Evolutionary conservation across 352 stramenopile species (phyloP).

Genomic region (Phytophthora pinifolia): DNA sequence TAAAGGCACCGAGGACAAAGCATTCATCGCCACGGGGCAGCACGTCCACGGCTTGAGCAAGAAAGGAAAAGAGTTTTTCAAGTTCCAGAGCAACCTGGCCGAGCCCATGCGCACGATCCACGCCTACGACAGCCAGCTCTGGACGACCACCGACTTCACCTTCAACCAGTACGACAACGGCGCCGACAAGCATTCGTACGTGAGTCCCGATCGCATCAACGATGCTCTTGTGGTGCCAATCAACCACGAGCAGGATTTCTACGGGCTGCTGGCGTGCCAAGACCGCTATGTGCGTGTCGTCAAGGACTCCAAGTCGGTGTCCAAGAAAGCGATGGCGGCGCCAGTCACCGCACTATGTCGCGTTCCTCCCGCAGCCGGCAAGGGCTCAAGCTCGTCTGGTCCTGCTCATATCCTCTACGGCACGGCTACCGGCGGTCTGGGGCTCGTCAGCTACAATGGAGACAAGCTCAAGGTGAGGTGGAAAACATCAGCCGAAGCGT

Average conservation of each 20-base stretch:
- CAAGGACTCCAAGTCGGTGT: constrained; percentile 51
- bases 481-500: constrained; percentile 46
- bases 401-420: constrained; percentile 63
- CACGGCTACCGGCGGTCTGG: constrained; percentile 56
- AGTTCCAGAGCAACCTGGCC: constrained; percentile 84
- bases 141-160: constrained; percentile 74
- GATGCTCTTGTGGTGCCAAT: constrained; percentile 64
- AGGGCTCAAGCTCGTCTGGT: constrained; percentile 18
- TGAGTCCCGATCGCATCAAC: constrained; percentile 80
- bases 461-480: constrained; percentile 78
- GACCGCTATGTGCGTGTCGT: constrained; percentile 70
- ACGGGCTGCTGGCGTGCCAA: constrained; percentile 68
- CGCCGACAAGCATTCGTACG: constrained; percentile 76
- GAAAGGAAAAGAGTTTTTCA: constrained; percentile 89
- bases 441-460: constrained; percentile 65
- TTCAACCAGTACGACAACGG: constrained; percentile 85
- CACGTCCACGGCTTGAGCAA: constrained; percentile 77
- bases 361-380: constrained; percentile 23
- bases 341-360: constrained; percentile 56
- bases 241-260: constrained; percentile 64
- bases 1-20: constrained; percentile 74
- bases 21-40: constrained; percentile 68
- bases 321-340: constrained; percentile 61
- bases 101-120: constrained; percentile 78
- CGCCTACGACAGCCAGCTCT: constrained; percentile 69